Evolutionary conservation across 805 yeast genomes (phyloP).

Genomic region (Ogataea philodendri): DNA sequence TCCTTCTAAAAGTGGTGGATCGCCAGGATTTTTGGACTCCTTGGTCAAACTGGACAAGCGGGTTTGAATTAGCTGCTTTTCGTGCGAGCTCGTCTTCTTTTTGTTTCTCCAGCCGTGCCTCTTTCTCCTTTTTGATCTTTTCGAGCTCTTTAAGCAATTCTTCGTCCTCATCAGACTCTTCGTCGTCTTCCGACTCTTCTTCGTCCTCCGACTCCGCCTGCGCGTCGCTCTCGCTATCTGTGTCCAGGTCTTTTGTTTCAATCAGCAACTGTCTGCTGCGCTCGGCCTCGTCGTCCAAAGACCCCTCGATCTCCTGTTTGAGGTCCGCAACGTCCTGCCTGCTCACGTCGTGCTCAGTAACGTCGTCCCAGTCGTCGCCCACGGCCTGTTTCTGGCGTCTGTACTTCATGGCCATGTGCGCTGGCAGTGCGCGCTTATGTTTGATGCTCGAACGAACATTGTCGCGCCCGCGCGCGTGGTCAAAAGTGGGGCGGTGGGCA

Average conservation of each 20-base stretch:
- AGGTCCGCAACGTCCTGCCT: constrained; percentile 21
- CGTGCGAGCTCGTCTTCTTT: constrained; percentile 28
- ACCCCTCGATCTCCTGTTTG: constrained; percentile 18
- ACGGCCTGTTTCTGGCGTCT: constrained; percentile 31
- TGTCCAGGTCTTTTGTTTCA: constrained; percentile 29
- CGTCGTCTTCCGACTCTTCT: no score
- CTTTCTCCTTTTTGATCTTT: constrained; percentile 37
- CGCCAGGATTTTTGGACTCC: constrained; percentile 36
- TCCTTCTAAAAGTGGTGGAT: constrained; percentile 32
- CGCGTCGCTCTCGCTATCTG: constrained; percentile 23
- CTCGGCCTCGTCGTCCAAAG: constrained; percentile 33
- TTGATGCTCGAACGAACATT: constrained; percentile 43
- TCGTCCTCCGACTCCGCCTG: constrained; percentile 11
- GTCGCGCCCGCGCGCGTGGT: constrained; percentile 56
- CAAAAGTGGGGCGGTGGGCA: constrained; percentile 68
- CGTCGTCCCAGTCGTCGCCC: constrained; percentile 34
- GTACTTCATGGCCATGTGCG: constrained; percentile 52
- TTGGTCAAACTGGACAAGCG: constrained; percentile 21
- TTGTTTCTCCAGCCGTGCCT: constrained; percentile 25
- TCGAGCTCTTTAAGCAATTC: constrained; percentile 43
- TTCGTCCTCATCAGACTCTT: constrained; percentile 31
- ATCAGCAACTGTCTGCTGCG: constrained; percentile 17
- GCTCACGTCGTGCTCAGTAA: constrained; percentile 39
- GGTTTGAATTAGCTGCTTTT: constrained; percentile 28
- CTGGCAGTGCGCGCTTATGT: constrained; percentile 54